Percentiles rank a stretch among this genome's conserved stretches.
These are phyloP conservation scores for Ophiostoma novo-ulmi DNA, from an alignment of 2,329 filamentous ascomycete species.

Conservation along the genomic window DNA sequence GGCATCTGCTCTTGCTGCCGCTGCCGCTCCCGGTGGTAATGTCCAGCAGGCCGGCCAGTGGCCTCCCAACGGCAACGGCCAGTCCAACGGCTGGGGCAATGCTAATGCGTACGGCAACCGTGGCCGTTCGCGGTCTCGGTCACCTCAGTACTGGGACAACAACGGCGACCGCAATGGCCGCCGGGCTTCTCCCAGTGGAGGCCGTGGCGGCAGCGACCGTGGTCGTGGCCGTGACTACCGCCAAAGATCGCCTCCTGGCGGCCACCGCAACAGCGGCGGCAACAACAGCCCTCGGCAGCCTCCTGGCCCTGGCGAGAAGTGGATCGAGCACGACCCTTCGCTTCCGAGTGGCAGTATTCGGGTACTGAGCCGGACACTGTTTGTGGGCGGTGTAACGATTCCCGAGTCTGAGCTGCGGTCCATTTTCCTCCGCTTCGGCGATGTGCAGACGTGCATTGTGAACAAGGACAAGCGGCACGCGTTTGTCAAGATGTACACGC, in stretches of 20 bases:
- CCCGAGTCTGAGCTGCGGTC: slow-evolving; percentile 75
- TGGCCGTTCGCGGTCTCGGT: slow-evolving; percentile 70
- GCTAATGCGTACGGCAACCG: slow-evolving; percentile 40
- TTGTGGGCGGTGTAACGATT: slow-evolving; percentile 89
- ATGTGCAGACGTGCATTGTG: slow-evolving; percentile 95
- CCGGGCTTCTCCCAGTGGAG: slow-evolving; percentile 58
- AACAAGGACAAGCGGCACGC: slow-evolving; percentile 97
- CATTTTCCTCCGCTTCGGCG: slow-evolving; percentile 76
- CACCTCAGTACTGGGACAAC: slow-evolving; percentile 68
- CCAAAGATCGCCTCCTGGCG: slow-evolving; percentile 69
- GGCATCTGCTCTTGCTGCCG: slow-evolving; percentile 27
- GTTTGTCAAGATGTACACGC: slow-evolving; percentile 97
- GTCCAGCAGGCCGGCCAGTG: neutral
- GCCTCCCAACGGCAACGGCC: slow-evolving; percentile 31
- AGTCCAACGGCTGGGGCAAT: slow-evolving; percentile 27
- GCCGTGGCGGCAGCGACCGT: slow-evolving; percentile 48
- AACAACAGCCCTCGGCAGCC: slow-evolving; percentile 47
- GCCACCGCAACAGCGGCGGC: slow-evolving; percentile 41
- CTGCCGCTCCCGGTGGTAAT: slow-evolving; percentile 27
- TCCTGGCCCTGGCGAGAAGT: slow-evolving; percentile 50
- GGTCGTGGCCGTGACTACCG: slow-evolving; percentile 66
- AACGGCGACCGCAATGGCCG: slow-evolving; percentile 58
- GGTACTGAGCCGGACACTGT: slow-evolving; percentile 89
- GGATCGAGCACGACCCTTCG: slow-evolving; percentile 70
- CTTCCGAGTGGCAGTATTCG: slow-evolving; percentile 77